Conservation (phyloP, 345 rosid genomes). For the Eucalyptus erythrocorys region DNA sequence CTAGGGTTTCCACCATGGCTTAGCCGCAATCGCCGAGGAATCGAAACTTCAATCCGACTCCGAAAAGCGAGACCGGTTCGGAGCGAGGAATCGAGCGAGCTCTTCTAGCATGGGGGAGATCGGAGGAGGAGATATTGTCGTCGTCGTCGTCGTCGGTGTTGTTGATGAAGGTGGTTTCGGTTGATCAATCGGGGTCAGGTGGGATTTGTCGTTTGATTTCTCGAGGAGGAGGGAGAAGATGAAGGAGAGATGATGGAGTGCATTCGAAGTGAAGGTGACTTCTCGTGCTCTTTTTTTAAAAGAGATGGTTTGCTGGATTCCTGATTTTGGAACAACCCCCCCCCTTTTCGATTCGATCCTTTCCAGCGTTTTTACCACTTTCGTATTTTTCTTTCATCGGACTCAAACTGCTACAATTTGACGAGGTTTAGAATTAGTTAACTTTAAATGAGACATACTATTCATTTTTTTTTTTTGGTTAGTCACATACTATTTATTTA, state of each 20-base stretch:
- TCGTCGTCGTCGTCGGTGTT: too few relatives aligned
- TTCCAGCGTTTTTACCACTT: not conserved
- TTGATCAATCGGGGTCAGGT: not conserved
- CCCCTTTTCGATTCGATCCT: not conserved
- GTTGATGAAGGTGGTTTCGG: not conserved
- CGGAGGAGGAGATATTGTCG: not conserved
- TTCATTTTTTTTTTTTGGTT: too few relatives aligned
- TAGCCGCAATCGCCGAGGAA: too few relatives aligned
- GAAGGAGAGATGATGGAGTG: not conserved
- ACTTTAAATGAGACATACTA: not conserved
- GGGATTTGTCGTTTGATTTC: not conserved
- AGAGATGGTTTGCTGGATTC: not conserved
- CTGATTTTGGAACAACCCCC: not conserved
- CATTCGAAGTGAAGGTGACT: not conserved
- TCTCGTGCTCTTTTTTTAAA: too few relatives aligned
- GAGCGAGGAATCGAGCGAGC: not conserved
- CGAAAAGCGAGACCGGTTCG: not conserved
- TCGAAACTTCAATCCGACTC: not conserved
- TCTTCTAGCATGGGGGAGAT: not conserved
- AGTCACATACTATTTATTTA: too few relatives aligned
- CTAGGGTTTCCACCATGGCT: constrained; percentile 45
- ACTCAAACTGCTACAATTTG: not conserved
- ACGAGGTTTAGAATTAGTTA: not conserved
- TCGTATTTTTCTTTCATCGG: not conserved
- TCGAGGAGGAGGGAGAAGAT: not conserved